Evolutionary conservation across 2,329 filamentous ascomycete genomes (phyloP).

Genomic region (Trichoderma koningiopsis): DNA sequence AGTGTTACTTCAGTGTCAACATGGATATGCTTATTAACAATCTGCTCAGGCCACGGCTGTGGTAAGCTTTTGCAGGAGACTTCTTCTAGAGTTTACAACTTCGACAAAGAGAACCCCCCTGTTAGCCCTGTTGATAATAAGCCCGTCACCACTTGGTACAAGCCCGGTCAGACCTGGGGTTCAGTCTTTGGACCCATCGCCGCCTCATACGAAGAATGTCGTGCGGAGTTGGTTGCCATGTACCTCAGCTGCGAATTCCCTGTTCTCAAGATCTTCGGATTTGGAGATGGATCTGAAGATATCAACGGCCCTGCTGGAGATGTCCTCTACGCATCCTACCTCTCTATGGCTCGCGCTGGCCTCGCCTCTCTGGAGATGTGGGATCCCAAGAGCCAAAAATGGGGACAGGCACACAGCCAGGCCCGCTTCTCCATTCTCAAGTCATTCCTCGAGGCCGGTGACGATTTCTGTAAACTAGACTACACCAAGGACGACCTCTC

Average conservation of each 20-base stretch:
- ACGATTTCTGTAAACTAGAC: constrained; percentile 81
- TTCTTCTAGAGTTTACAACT: constrained; percentile 79
- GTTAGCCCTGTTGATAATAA: constrained; percentile 77
- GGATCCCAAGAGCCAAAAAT: constrained; percentile 88
- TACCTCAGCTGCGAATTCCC: constrained; percentile 84
- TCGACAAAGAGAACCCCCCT: constrained; percentile 79
- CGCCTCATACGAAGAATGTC: constrained; percentile 90
- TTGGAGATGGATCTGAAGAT: constrained; percentile 74
- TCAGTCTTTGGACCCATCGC: constrained; percentile 87
- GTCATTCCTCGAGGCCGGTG: constrained; percentile 82
- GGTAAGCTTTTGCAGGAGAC: constrained; percentile 94
- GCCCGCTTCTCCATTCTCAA: constrained; percentile 85
- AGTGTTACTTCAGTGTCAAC: constrained; percentile 5
- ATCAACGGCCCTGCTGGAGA: constrained; percentile 79
- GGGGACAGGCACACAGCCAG: constrained; percentile 91
- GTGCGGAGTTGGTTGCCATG: constrained; percentile 94
- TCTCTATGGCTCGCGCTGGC: constrained; percentile 93
- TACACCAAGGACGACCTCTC: constrained; percentile 73
- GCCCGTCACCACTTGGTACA: constrained; percentile 82
- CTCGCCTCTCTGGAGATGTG: constrained; percentile 88
- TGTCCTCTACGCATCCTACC: constrained; percentile 83
- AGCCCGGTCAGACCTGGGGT: constrained; percentile 92
- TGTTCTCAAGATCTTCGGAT: constrained; percentile 88
- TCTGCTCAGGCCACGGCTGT: constrained; percentile 71
- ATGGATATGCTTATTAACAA: constrained; percentile 26